Conservation (phyloP, 1,284 basidiomycete species). For the Athelia psychrophila region DNA sequence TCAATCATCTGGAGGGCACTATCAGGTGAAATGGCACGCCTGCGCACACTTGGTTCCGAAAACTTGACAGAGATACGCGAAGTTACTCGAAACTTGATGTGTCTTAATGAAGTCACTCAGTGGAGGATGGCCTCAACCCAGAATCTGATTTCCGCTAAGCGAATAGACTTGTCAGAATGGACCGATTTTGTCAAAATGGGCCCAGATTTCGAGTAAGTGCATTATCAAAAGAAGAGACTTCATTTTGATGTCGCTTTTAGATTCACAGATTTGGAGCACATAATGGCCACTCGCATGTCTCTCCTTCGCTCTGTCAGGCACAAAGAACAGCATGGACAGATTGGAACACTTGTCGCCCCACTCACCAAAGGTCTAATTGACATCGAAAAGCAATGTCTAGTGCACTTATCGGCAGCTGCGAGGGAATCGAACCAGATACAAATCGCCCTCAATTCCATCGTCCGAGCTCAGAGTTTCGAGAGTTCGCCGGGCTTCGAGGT, state of each 20-base stretch:
- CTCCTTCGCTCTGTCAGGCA: conserved; percentile 70
- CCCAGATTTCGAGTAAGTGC: conserved; percentile 63
- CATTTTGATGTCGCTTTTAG: conserved; percentile 37
- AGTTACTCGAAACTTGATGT: conserved; percentile 70
- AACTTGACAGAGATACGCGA: conserved; percentile 73
- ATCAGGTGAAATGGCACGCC: conserved; percentile 58
- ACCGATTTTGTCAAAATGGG: conserved; percentile 46
- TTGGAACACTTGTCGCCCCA: conserved; percentile 66
- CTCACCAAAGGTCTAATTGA: conserved; percentile 51
- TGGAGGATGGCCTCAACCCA: conserved; percentile 48
- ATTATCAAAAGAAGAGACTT: conserved; percentile 1
- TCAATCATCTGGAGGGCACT: conserved; percentile 48
- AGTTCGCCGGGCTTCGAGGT: conserved; percentile 46
- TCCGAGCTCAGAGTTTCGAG: conserved; percentile 70
- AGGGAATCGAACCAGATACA: conserved; percentile 71
- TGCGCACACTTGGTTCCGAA: conserved; percentile 70
- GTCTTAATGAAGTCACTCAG: conserved; percentile 66
- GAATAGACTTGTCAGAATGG: conserved; percentile 34
- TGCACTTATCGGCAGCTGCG: conserved; percentile 75
- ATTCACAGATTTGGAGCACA: conserved; percentile 73
- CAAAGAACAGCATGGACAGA: conserved; percentile 66
- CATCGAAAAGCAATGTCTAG: conserved; percentile 70
- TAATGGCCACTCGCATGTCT: conserved; percentile 82
- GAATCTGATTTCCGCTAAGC: conserved; percentile 30
- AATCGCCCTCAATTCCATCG: conserved; percentile 83